A percentile compares a stretch with the other conserved stretches of the same genome.
phyloP scores from a whole-genome alignment of 2,329 filamentous ascomycete genomes.

The Blastomyces gilchristii region DNA sequence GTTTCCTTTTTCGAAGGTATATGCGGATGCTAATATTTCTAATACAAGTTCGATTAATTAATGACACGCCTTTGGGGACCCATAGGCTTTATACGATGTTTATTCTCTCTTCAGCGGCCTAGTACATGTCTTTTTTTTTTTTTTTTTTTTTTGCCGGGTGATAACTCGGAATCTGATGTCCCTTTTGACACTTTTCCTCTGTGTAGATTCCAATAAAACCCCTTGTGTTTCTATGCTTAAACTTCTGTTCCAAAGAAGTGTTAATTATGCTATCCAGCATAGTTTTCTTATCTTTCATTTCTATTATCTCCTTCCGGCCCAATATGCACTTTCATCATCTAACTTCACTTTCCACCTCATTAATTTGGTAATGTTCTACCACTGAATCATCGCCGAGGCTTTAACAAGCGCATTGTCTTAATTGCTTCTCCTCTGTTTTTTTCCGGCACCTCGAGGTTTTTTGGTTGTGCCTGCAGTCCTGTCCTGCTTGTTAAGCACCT shows the following conservation, averaged over 20 bases:
- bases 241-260: background rate
- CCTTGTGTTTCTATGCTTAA: background rate
- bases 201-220: slow-evolving; percentile 2
- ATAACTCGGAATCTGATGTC: slow-evolving; percentile 2
- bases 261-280: background rate
- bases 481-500: background rate
- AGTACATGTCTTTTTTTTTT: slow-evolving; percentile 5
- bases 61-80: background rate
- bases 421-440: background rate
- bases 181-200: background rate
- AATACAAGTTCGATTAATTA: slow-evolving; percentile 27
- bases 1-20: slow-evolving; percentile 1
- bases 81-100: slow-evolving; percentile 1
- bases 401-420: background rate
- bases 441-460: background rate
- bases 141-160: background rate
- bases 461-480: background rate
- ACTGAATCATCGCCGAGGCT: background rate
- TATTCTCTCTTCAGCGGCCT: background rate
- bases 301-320: background rate
- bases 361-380: background rate
- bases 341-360: background rate
- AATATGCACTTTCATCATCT: background rate
- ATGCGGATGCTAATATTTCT: slow-evolving; percentile 10
- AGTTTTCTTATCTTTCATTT: background rate